phyloP scores from a whole-genome alignment of 768 basidiomycete genomes.

The Rhodotorula sphaerocarpa region DNA sequence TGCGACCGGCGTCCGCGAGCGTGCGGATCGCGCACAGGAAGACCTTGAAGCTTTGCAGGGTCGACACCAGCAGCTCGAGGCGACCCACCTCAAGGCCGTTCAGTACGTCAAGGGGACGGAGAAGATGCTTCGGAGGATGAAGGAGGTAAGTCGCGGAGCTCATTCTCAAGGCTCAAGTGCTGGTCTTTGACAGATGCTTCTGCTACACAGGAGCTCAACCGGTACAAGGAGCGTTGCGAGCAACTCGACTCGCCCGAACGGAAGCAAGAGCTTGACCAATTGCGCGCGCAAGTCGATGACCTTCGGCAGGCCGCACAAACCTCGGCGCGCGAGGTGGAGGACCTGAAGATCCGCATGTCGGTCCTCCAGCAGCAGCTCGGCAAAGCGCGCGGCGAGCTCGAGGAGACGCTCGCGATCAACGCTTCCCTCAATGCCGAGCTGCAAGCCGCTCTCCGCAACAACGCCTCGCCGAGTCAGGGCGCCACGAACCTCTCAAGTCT shows the following conservation, averaged over 20 bases:
- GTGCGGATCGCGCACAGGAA: constrained; percentile 50
- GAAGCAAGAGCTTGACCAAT: constrained; percentile 31
- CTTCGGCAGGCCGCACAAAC: constrained; percentile 17
- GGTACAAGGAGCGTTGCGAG: constrained; percentile 74
- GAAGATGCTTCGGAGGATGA: constrained; percentile 94
- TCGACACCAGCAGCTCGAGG: constrained; percentile 63
- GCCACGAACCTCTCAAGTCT: constrained; percentile 9
- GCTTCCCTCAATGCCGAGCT: constrained; percentile 37
- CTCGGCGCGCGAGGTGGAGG: constrained; percentile 22
- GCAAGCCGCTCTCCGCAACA: constrained; percentile 24
- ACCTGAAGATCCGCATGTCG: constrained; percentile 61
- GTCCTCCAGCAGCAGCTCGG: constrained; percentile 63
- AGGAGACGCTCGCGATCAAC: constrained; percentile 54
- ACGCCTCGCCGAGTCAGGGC: constrained; percentile 2
- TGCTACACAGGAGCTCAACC: constrained; percentile 62
- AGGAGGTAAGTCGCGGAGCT: constrained; percentile 51
- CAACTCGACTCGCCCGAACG: constrained; percentile 55
- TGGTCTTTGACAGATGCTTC: neutral
- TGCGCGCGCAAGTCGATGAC: constrained; percentile 29
- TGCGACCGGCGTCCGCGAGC: constrained; percentile 10
- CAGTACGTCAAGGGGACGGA: constrained; percentile 98
- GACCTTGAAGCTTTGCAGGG: constrained; percentile 46
- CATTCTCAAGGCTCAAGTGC: neutral
- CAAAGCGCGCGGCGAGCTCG: constrained; percentile 65
- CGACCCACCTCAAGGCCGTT: constrained; percentile 91